A percentile compares a stretch with the other conserved stretches of the same genome.
These are phyloP conservation scores for Dimocarpus longan DNA, from an alignment of 345 rosid genomes.

Conservation along the genomic window DNA sequence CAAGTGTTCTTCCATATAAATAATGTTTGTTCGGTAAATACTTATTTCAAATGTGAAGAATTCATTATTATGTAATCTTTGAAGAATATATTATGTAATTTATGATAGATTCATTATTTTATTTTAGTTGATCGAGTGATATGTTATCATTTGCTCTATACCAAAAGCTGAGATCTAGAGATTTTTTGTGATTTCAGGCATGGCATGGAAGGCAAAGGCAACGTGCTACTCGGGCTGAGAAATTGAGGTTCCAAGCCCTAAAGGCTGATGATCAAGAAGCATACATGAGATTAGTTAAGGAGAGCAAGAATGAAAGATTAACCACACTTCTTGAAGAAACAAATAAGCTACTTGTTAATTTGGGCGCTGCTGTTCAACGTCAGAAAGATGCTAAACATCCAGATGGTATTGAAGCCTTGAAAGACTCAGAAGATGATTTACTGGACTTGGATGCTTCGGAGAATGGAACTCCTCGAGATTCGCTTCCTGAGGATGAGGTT, in stretches of 20 bases:
- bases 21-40: neutral
- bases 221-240: constrained; percentile 97
- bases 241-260: constrained; percentile 91
- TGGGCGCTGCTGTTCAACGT: constrained; percentile 99
- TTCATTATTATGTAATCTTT: constrained; percentile 8
- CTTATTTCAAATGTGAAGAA: neutral
- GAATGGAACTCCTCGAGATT: constrained; percentile 65
- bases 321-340: constrained; percentile 94
- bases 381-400: constrained; percentile 80
- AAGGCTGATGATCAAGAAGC: constrained; percentile 99
- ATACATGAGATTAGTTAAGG: constrained; percentile 94
- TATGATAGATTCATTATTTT: constrained; percentile 11
- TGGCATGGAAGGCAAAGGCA: constrained; percentile 99
- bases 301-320: constrained; percentile 94
- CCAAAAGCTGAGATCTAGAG: neutral
- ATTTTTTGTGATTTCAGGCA: constrained; percentile 49
- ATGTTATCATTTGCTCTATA: neutral
- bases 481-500: constrained; percentile 67
- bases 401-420: constrained; percentile 67
- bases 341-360: constrained; percentile 86
- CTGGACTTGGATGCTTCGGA: constrained; percentile 71
- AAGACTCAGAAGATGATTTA: constrained; percentile 70
- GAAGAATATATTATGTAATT: constrained; percentile 12
- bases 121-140: constrained; percentile 5
- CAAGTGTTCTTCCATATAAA: neutral